Evolutionary conservation across 1,139 yeast genomes (phyloP).

Genomic region (Pichia sp.): DNA sequence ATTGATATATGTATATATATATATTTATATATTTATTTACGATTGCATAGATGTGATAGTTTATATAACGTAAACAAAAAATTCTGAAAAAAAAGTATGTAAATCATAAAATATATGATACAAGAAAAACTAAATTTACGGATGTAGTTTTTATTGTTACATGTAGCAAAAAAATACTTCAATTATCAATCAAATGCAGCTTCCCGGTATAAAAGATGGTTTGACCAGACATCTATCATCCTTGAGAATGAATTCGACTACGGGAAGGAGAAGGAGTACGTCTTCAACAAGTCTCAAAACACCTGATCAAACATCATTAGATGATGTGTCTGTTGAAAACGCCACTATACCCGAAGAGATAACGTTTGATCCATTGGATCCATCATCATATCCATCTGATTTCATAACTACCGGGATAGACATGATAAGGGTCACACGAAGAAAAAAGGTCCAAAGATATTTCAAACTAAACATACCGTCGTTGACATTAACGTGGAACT

Average conservation of each 20-base stretch:
- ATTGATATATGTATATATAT: too few species aligned
- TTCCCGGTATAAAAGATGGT: conserved; percentile 3
- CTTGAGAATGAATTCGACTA: conserved; percentile 3
- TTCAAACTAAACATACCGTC: conserved; percentile 7
- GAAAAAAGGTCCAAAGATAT: conserved; percentile 3
- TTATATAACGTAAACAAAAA: background rate
- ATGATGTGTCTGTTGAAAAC: background rate
- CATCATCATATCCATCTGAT: conserved; percentile 7
- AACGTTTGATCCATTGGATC: conserved; percentile 9
- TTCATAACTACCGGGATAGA: conserved; percentile 18
- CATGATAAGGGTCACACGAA: conserved; percentile 12
- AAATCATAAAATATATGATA: background rate
- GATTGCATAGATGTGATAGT: background rate
- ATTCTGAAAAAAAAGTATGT: background rate
- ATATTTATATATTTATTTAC: too few species aligned
- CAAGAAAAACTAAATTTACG: background rate
- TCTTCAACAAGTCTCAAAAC: background rate
- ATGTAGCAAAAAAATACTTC: too few species aligned
- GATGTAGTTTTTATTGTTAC: too few species aligned
- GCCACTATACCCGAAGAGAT: background rate
- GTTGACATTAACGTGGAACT: conserved; percentile 9
- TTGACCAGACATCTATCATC: conserved; percentile 8
- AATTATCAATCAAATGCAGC: conserved; percentile 1
- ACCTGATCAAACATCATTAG: background rate
- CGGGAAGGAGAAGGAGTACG: background rate